These are phyloP conservation scores for Colletotrichum truncatum DNA, from an alignment of 2,329 filamentous ascomycete species.

Conservation along the genomic window DNA sequence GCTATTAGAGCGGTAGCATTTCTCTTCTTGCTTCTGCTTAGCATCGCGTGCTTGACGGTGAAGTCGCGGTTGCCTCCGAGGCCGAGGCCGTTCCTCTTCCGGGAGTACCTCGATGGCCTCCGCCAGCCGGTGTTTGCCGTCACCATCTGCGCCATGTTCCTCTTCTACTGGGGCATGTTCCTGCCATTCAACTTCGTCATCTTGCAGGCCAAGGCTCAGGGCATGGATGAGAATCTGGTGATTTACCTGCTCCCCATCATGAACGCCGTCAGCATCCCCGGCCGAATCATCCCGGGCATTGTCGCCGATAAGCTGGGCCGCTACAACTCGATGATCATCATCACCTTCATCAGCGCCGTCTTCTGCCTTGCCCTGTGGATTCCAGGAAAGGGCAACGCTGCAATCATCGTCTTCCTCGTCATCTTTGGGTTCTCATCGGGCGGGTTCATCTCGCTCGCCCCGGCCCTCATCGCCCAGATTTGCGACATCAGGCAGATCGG, in stretches of 20 bases:
- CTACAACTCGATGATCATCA: constrained; percentile 60
- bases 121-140: constrained; percentile 54
- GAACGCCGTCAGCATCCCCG: constrained; percentile 60
- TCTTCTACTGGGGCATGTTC: constrained; percentile 66
- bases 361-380: constrained; percentile 59
- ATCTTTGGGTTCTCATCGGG: constrained; percentile 77
- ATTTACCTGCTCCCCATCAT: constrained; percentile 66
- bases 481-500: constrained; percentile 76
- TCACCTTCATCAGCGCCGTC: constrained; percentile 58
- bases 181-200: constrained; percentile 63
- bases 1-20: constrained; percentile 58
- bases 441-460: constrained; percentile 69
- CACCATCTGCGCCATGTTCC: constrained; percentile 55
- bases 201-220: constrained; percentile 54
- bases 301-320: constrained; percentile 54
- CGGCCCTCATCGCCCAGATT: constrained; percentile 75
- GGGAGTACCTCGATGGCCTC: constrained; percentile 57
- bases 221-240: constrained; percentile 50
- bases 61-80: constrained; percentile 54
- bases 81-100: constrained; percentile 52
- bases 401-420: constrained; percentile 71
- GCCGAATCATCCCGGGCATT: constrained; percentile 61
- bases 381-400: constrained; percentile 58
- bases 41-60: constrained; percentile 46
- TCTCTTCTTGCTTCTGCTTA: constrained; percentile 50